Conservation (phyloP, 495 filamentous ascomycete genomes). For the Aspergillus conjunctus region DNA sequence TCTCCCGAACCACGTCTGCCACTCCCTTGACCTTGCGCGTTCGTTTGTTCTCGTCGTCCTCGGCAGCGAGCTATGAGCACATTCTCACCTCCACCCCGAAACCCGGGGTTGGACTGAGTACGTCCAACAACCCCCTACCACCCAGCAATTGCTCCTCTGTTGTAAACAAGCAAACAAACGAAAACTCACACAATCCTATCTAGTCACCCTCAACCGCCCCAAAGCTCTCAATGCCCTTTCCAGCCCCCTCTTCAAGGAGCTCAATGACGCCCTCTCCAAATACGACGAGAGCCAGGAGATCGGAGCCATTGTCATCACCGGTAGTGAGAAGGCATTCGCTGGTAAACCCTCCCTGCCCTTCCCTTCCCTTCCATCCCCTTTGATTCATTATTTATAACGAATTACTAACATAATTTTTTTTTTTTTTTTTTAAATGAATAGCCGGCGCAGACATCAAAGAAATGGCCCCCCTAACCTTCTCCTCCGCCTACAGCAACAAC, state of each 20-base stretch:
- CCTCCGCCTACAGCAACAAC: slow-evolving; percentile 76
- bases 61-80: slow-evolving; percentile 68
- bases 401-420: background rate
- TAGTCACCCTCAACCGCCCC: slow-evolving; percentile 93
- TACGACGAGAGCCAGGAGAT: slow-evolving; percentile 71
- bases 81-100: slow-evolving; percentile 80
- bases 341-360: slow-evolving; percentile 36
- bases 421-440: slow-evolving; percentile 19
- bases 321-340: slow-evolving; percentile 85
- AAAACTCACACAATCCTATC: background rate
- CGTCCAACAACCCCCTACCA: slow-evolving; percentile 15
- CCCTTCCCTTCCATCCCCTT: background rate
- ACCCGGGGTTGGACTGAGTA: slow-evolving; percentile 88
- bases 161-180: background rate
- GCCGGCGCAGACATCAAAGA: slow-evolving; percentile 99
- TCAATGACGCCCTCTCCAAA: slow-evolving; percentile 76
- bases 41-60: slow-evolving; percentile 63
- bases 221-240: slow-evolving; percentile 92
- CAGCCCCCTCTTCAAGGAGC: slow-evolving; percentile 82
- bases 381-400: background rate
- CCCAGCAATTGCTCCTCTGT: background rate
- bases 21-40: slow-evolving; percentile 44
- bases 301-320: slow-evolving; percentile 82
- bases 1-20: slow-evolving; percentile 51
- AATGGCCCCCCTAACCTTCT: slow-evolving; percentile 90